These are phyloP conservation scores for Colletotrichum sp. DNA, from an alignment of 2,329 filamentous ascomycete genomes.

Conservation along the genomic window DNA sequence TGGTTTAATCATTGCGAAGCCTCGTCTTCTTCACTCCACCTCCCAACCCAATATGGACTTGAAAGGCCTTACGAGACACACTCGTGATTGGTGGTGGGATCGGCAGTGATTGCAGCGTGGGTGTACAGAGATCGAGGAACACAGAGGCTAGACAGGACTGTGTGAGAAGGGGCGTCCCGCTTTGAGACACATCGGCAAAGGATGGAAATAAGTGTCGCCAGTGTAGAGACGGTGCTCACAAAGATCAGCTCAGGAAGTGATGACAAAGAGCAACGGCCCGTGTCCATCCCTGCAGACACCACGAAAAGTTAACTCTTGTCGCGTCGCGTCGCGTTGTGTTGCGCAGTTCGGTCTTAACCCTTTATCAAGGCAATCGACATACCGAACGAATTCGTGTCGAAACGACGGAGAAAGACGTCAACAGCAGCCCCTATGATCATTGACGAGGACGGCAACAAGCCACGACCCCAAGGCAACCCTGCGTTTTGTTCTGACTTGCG, in stretches of 20 bases:
- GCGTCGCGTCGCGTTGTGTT: background rate
- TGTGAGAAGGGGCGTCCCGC: conserved; percentile 4
- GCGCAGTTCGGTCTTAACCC: background rate
- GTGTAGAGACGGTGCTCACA: background rate
- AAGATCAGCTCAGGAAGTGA: background rate
- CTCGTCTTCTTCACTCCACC: background rate
- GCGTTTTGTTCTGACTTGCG: background rate
- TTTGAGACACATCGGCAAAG: background rate
- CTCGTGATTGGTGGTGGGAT: background rate
- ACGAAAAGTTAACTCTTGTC: background rate
- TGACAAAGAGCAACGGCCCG: background rate
- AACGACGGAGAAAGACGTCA: background rate
- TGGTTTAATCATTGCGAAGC: background rate
- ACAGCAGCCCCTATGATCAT: background rate
- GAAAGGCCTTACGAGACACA: background rate
- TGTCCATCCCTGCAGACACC: background rate
- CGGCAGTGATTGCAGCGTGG: background rate
- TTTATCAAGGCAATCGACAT: background rate
- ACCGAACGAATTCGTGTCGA: background rate
- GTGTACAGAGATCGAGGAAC: background rate
- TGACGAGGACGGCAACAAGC: background rate
- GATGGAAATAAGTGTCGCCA: background rate
- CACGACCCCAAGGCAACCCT: background rate
- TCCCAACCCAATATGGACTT: background rate
- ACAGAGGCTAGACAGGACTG: background rate